Base-by-base conservation (phyloP, 2,329 filamentous ascomycete genomes). In the Ophiocordyceps sinensis region DNA sequence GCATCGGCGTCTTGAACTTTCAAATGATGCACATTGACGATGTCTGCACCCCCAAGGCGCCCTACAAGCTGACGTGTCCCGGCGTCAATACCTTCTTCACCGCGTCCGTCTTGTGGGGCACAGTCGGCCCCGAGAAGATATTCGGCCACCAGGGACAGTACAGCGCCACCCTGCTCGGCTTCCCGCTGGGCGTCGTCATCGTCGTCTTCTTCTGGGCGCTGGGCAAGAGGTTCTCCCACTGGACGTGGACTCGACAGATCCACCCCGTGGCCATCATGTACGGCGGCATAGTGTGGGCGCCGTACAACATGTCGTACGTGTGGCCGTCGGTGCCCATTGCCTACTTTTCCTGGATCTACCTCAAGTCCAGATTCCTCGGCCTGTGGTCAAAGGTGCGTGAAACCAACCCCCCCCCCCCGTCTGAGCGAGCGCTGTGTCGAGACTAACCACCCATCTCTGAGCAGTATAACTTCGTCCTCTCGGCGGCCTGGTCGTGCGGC, bases 11-110 rank as follows among this genome's bases (percentile, higher is more conserved):
- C 1, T 53, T 68, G 39, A 65, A 66, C 45, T 68, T 67, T 51
- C 68, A 71, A 51, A 63, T 73, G 56, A 63, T 60, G 35, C 53
- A 63, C 45, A 73, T 75, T 37, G 51, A 60, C 0, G 57, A 58
- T n/a, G 63, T 75, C 8, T 74, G 71, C 53, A 68, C 67, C 0
- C 50, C 59, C 1, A 51, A 66, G 6, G 69, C 70, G 1, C 59
- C 61, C 1, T 67, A 67, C 54, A 66, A 65, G 41, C 63, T 73
- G 48, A 68, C 64, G 4, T 75, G 71, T 49, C 69, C 68, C 12
- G 64, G 64, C 13, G 64, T 70, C 48, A 71, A 70, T 51, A 71
- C 68, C 4, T 73, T 74, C 53, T 76, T 74, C 54, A 75, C 70
- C 0, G 69, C 71, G 1, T 67, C 70, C 0, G 64, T 75, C 0